Evolutionary conservation across 768 basidiomycete genomes (phyloP).

Genomic region (Boletus fagicola): DNA sequence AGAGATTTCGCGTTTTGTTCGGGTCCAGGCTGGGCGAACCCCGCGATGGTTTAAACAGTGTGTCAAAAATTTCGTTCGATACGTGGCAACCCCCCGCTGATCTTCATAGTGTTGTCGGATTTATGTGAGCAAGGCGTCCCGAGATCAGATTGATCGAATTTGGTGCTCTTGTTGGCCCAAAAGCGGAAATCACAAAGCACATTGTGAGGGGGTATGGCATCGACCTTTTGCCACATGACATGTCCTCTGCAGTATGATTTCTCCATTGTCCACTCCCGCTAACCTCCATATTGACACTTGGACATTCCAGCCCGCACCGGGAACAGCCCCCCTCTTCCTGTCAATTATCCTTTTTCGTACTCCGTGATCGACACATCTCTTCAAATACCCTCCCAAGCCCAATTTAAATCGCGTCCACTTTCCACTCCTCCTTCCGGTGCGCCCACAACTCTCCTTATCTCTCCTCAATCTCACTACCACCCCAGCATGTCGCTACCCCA

Average conservation of each 20-base stretch:
- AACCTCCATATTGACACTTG: not conserved
- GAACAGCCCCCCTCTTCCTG: not conserved
- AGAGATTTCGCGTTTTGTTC: constrained; percentile 5
- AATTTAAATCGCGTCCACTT: constrained; percentile 26
- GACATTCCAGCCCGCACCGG: not conserved
- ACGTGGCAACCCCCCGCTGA: constrained; percentile 13
- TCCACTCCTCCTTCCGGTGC: not conserved
- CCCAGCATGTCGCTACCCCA: constrained; percentile 4
- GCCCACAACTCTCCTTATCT: not conserved
- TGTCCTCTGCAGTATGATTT: not conserved
- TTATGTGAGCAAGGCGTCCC: no score
- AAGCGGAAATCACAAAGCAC: constrained; percentile 19
- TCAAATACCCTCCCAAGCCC: constrained; percentile 9
- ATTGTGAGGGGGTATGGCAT: no score
- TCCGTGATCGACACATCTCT: constrained; percentile 15
- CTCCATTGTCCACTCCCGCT: constrained; percentile 13
- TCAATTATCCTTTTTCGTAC: constrained; percentile 15
- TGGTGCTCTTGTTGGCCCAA: constrained; percentile 29
- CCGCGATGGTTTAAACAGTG: constrained; percentile 21
- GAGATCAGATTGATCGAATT: not conserved
- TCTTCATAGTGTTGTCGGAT: not conserved
- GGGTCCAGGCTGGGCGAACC: constrained; percentile 10
- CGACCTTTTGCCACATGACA: no score
- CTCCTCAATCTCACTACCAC: not conserved
- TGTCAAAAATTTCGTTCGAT: no score